These are phyloP conservation scores for Crucibulum parvulum DNA, from an alignment of 1,284 basidiomycete genomes.

Conservation along the genomic window DNA sequence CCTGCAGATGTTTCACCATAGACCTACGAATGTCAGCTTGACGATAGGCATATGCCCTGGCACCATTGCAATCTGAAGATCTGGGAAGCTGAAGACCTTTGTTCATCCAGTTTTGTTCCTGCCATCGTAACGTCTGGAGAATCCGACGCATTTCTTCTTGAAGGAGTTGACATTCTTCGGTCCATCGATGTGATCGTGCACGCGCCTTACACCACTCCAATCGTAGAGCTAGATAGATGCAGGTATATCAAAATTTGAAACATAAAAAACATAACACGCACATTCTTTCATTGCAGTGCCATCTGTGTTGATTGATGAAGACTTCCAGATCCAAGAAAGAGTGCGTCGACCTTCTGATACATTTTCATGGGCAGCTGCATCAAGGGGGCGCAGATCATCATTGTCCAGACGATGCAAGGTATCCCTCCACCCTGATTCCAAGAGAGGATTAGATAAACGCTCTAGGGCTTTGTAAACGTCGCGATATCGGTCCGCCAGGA, in stretches of 20 bases:
- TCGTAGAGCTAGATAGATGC: neutral
- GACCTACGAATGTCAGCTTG: neutral
- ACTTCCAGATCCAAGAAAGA: neutral
- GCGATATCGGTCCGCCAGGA: conserved; percentile 2
- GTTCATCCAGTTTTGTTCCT: conserved; percentile 4
- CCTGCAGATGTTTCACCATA: neutral
- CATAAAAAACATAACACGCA: neutral
- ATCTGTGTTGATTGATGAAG: neutral
- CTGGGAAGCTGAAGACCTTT: neutral
- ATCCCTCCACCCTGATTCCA: no score
- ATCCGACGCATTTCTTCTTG: conserved; percentile 7
- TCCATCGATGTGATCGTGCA: neutral
- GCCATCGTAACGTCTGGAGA: conserved; percentile 1
- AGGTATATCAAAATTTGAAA: neutral
- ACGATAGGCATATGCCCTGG: neutral
- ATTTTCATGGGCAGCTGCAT: neutral
- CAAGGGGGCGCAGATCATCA: neutral
- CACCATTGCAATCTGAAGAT: neutral
- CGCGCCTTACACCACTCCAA: conserved; percentile 5
- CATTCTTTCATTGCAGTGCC: neutral
- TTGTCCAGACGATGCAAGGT: no score
- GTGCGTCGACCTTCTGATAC: neutral
- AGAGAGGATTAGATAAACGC: no score
- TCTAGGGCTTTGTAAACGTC: no score
- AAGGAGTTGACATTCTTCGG: conserved; percentile 5